Evolutionary conservation across 768 basidiomycete species (phyloP).

Genomic region (Clitopilus hobsonii): DNA sequence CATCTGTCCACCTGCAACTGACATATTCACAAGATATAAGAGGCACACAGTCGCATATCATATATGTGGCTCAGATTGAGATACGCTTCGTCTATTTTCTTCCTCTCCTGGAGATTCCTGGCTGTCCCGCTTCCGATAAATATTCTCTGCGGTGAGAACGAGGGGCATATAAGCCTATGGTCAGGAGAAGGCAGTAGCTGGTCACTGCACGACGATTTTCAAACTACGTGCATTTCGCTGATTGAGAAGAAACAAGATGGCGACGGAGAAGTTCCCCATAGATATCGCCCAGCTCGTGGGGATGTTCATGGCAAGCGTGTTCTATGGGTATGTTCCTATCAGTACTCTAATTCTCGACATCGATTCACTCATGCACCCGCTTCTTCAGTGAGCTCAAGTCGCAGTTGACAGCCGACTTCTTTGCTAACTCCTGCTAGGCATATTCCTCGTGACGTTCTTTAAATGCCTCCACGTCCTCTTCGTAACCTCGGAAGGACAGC

Average conservation of each 20-base stretch:
- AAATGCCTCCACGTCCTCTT: constrained; percentile 28
- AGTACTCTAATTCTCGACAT: neutral
- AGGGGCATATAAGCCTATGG: neutral
- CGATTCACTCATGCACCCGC: neutral
- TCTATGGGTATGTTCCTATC: constrained; percentile 26
- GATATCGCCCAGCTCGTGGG: constrained; percentile 34
- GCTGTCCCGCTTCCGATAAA: neutral
- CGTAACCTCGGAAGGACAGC: constrained; percentile 18
- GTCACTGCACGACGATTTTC: no score
- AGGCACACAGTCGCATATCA: neutral
- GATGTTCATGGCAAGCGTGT: constrained; percentile 35
- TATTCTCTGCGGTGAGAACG: neutral
- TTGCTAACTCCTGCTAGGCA: constrained; percentile 14
- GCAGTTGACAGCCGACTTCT: neutral
- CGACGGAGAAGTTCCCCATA: constrained; percentile 20
- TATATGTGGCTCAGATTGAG: neutral
- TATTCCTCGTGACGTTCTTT: constrained; percentile 32
- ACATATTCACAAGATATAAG: neutral
- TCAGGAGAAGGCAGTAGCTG: neutral
- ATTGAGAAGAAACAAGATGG: constrained; percentile 11
- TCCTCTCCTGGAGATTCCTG: neutral
- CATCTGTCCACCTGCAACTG: neutral
- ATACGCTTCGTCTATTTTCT: neutral
- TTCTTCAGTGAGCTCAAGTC: neutral
- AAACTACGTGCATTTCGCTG: neutral